These are phyloP conservation scores for Trichopus zeylanicus DNA, from an alignment of 116 monocot species.

Conservation along the genomic window DNA sequence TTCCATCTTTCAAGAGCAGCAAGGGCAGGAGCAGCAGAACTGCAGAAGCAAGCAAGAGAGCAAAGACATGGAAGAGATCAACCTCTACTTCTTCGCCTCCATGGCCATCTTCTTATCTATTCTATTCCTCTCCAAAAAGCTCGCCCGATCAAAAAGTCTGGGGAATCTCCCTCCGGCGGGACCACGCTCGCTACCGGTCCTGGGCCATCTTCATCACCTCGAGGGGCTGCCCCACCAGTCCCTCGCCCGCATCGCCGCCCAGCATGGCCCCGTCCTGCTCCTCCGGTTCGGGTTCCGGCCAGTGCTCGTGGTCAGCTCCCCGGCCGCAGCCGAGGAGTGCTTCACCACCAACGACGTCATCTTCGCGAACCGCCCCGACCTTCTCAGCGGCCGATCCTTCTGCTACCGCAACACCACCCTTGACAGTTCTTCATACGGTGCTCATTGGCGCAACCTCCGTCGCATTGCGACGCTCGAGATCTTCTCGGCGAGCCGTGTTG, in stretches of 20 bases:
- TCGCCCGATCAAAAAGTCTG: too few species aligned
- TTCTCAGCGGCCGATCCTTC: background rate
- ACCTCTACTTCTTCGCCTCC: too few species aligned
- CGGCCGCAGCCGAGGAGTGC: slow-evolving; percentile 18
- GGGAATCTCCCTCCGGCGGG: too few species aligned
- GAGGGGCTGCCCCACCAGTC: slow-evolving; percentile 5
- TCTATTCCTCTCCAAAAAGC: too few species aligned
- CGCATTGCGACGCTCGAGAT: slow-evolving; percentile 14
- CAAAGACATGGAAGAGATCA: too few species aligned
- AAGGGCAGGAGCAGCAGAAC: too few species aligned
- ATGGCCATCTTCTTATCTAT: too few species aligned
- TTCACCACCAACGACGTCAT: slow-evolving; percentile 15
- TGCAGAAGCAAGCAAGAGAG: too few species aligned
- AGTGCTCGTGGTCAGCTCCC: slow-evolving; percentile 19
- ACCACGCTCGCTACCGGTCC: background rate
- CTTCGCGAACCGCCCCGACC: slow-evolving; percentile 23
- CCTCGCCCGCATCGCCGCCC: slow-evolving; percentile 4
- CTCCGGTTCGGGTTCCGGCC: slow-evolving; percentile 20
- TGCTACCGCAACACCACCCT: slow-evolving; percentile 7
- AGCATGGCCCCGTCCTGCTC: slow-evolving; percentile 6
- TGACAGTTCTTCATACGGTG: slow-evolving; percentile 10
- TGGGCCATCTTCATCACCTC: slow-evolving; percentile 19
- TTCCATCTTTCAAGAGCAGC: too few species aligned
- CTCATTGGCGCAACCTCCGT: slow-evolving; percentile 9
- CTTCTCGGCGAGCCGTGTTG: slow-evolving; percentile 6